phyloP scores from a whole-genome alignment of 257 asterid genomes.

The Leonotis leonurus region DNA sequence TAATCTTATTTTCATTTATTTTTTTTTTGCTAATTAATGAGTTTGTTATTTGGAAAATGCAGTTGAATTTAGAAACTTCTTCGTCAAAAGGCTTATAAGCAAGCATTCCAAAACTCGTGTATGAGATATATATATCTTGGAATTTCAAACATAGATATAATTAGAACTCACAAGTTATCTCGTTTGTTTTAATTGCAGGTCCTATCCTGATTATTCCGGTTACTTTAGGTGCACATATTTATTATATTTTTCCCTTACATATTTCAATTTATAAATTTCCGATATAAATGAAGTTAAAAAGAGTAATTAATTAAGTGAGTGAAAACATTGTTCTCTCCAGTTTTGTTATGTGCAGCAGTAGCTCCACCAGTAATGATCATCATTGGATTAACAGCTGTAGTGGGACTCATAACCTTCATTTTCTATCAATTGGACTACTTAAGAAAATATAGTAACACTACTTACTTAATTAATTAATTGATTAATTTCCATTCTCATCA shows the following conservation, averaged over 20 bases:
- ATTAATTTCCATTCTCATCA: too few species aligned
- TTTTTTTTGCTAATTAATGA: too few species aligned
- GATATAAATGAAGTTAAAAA: too few species aligned
- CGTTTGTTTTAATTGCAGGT: neutral
- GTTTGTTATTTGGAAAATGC: neutral
- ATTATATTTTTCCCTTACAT: too few species aligned
- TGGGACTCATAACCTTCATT: neutral
- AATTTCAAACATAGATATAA: too few species aligned
- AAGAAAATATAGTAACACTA: too few species aligned
- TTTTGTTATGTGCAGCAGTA: neutral
- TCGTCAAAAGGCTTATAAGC: neutral
- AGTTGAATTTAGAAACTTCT: neutral
- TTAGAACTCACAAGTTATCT: neutral
- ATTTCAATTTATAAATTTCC: too few species aligned
- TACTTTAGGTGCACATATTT: neutral
- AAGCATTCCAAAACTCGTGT: too few species aligned
- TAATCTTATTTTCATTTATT: too few species aligned
- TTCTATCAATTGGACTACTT: too few species aligned
- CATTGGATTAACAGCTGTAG: neutral
- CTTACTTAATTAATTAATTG: neutral
- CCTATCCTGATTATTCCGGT: neutral
- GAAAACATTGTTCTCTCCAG: neutral
- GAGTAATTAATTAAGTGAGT: too few species aligned
- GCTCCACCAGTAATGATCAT: neutral
- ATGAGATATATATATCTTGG: too few species aligned